Percentiles rank a stretch among this genome's conserved stretches.
These are phyloP conservation scores for Aspergillus fumigatiaffinis DNA, from an alignment of 2,329 filamentous ascomycete genomes.

Conservation along the genomic window DNA sequence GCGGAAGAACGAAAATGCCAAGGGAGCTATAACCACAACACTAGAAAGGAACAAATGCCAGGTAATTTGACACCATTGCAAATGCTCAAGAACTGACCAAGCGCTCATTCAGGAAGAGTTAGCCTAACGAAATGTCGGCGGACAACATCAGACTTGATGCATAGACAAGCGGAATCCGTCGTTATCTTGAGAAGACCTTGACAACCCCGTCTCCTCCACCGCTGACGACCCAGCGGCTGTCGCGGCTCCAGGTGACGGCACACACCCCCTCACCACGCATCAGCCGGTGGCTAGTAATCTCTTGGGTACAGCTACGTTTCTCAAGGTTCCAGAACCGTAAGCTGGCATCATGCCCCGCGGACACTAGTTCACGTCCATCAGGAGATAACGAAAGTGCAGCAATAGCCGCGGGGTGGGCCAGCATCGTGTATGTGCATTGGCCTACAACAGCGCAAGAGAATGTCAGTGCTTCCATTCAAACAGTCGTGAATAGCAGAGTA, in stretches of 20 bases:
- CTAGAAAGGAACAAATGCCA: conserved; percentile 32
- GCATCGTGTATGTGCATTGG: conserved; percentile 99
- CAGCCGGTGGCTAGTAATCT: conserved; percentile 85
- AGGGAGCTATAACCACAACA: conserved; percentile 25
- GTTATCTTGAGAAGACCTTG: conserved; percentile 68
- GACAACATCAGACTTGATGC: conserved; percentile 27
- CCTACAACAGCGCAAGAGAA: conserved; percentile 50
- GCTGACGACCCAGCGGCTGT: conserved; percentile 90
- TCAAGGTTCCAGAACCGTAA: conserved; percentile 97
- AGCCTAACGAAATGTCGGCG: conserved; percentile 18
- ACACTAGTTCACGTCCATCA: conserved; percentile 90
- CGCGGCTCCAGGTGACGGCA: conserved; percentile 90
- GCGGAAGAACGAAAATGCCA: conserved; percentile 13
- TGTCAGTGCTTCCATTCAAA: conserved; percentile 13
- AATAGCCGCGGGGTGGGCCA: conserved; percentile 90
- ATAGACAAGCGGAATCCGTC: conserved; percentile 21
- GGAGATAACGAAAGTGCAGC: conserved; percentile 88
- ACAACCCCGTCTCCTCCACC: conserved; percentile 93
- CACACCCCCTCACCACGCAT: conserved; percentile 97
- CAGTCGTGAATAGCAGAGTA: conserved; percentile 20
- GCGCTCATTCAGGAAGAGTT: conserved; percentile 31
- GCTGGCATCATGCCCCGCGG: conserved; percentile 90
- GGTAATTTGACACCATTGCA: conserved; percentile 32
- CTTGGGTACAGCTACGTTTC: conserved; percentile 91
- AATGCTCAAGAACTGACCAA: conserved; percentile 35